These are phyloP conservation scores for Podospora australis DNA, from an alignment of 495 filamentous ascomycete species.

Conservation along the genomic window DNA sequence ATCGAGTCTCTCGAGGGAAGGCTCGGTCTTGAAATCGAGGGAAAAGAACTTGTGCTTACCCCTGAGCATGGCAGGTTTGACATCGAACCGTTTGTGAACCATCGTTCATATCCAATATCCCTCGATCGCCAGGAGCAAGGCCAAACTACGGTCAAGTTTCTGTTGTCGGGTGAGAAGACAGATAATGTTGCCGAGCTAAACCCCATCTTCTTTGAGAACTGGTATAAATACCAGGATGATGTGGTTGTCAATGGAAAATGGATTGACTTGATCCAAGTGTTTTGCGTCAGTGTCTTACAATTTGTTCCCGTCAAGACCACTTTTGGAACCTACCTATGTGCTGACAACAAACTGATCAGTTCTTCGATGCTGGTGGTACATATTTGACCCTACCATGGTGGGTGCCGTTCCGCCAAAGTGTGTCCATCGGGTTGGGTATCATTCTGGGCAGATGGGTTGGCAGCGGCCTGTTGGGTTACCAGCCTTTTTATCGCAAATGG, in stretches of 20 bases:
- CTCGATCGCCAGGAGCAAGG: slow-evolving; percentile 11
- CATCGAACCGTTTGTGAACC: slow-evolving; percentile 32
- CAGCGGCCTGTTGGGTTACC: slow-evolving; percentile 44
- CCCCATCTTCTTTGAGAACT: slow-evolving; percentile 49
- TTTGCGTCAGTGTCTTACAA: too few relatives aligned
- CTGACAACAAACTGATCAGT: too few relatives aligned
- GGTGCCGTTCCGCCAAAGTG: slow-evolving; percentile 36
- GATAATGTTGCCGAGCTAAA: slow-evolving; percentile 33
- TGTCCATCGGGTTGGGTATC: slow-evolving; percentile 34
- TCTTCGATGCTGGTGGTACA: slow-evolving; percentile 44
- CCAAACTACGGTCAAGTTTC: slow-evolving; percentile 17
- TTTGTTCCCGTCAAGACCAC: too few relatives aligned
- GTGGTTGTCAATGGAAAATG: slow-evolving; percentile 33
- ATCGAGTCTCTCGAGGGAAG: slow-evolving; percentile 32
- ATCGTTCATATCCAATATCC: slow-evolving; percentile 28
- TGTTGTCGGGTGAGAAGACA: slow-evolving; percentile 29
- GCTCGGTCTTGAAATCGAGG: slow-evolving; percentile 32
- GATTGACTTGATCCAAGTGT: slow-evolving; percentile 39
- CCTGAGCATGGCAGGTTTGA: slow-evolving; percentile 29
- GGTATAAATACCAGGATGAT: slow-evolving; percentile 48
- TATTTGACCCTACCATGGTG: slow-evolving; percentile 41
- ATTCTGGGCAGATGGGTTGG: slow-evolving; percentile 46
- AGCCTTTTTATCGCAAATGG: slow-evolving; percentile 44
- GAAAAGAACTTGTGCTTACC: slow-evolving; percentile 25
- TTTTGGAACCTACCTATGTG: too few relatives aligned